Conservation (phyloP, 2,329 filamentous ascomycete species). For the Ophiostoma pallidulum region DNA sequence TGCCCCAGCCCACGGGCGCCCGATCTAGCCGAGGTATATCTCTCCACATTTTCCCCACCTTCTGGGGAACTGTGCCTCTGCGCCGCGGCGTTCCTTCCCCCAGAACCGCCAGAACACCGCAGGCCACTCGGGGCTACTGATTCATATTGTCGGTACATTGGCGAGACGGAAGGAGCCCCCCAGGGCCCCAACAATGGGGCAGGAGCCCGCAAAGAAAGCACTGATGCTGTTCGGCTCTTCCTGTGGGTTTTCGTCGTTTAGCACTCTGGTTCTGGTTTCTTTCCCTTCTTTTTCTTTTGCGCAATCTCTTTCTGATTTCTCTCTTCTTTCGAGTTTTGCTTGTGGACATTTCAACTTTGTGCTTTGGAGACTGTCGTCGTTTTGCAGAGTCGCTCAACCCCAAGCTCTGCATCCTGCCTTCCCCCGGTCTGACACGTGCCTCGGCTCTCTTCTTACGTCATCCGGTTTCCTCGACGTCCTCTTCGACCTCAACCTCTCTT, state of each 20-base stretch:
- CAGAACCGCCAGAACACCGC: neutral
- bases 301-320: neutral
- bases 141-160: neutral
- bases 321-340: too few relatives aligned
- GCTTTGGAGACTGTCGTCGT: too few relatives aligned
- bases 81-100: neutral
- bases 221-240: neutral
- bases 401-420: too few relatives aligned
- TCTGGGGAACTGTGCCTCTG: neutral
- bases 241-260: neutral
- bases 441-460: conserved; percentile 11
- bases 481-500: neutral
- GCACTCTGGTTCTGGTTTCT: neutral
- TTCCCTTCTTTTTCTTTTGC: neutral
- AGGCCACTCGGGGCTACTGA: conserved; percentile 4
- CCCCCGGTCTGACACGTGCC: conserved; percentile 12
- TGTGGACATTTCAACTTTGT: too few relatives aligned
- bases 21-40: conserved; percentile 11
- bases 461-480: neutral
- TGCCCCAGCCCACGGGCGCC: too few relatives aligned
- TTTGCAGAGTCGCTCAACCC: too few relatives aligned
- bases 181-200: too few relatives aligned
- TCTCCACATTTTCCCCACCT: neutral
- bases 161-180: neutral
- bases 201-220: too few relatives aligned